Percentiles rank a stretch among this genome's conserved stretches.
phyloP scores from a whole-genome alignment of 768 basidiomycete genomes.

The Collybia nuda region DNA sequence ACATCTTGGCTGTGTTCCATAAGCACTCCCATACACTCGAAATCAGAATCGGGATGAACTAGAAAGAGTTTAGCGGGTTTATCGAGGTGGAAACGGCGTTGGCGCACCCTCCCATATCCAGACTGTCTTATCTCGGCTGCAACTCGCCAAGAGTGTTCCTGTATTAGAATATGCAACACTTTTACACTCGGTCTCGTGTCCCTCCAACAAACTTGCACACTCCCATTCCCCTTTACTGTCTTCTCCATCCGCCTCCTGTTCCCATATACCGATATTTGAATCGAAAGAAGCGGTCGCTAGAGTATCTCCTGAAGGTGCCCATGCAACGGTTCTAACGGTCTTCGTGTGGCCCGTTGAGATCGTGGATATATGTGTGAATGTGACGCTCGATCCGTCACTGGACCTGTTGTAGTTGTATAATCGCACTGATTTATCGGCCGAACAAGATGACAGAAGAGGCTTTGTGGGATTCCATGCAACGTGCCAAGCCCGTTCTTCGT shows the following conservation, averaged over 20 bases:
- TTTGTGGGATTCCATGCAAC: conserved; percentile 86
- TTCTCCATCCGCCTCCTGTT: conserved; percentile 49
- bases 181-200: conserved; percentile 98
- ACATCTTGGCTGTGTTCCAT: conserved; percentile 99
- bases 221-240: conserved; percentile 74
- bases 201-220: conserved; percentile 82
- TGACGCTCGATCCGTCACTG: conserved; percentile 22
- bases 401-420: conserved; percentile 65
- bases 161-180: conserved; percentile 78
- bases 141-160: conserved; percentile 87
- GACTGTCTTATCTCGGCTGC: conserved; percentile 94
- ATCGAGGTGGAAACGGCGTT: neutral
- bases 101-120: conserved; percentile 96
- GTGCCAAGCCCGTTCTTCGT: conserved; percentile 85
- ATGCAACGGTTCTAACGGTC: conserved; percentile 84
- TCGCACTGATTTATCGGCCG: conserved; percentile 89
- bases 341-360: conserved; percentile 86
- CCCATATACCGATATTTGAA: conserved; percentile 90
- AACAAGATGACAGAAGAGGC: conserved; percentile 87
- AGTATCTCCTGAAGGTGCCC: conserved; percentile 84
- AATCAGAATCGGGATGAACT: conserved; percentile 92
- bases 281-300: conserved; percentile 95
- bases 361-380: conserved; percentile 57
- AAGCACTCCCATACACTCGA: conserved; percentile 91
- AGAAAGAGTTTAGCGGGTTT: conserved; percentile 4